Conservation (phyloP, 2,329 filamentous ascomycete genomes). For the Dothistroma septosporum region DNA sequence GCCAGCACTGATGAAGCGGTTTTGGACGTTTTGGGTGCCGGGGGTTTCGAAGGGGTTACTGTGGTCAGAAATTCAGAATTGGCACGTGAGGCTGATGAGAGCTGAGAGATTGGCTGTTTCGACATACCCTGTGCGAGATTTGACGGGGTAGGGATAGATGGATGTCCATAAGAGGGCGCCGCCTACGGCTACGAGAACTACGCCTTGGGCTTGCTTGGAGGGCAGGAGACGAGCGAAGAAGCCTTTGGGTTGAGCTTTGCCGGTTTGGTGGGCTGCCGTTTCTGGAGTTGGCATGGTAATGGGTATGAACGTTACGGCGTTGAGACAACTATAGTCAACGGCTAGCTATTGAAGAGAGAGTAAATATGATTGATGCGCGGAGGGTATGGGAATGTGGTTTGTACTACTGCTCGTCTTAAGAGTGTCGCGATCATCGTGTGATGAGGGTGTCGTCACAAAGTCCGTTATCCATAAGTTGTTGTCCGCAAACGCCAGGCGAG, state of each 20-base stretch:
- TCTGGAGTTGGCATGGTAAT: not conserved
- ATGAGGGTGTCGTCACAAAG: not conserved
- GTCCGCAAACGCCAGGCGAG: not conserved
- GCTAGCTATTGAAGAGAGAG: too few relatives aligned
- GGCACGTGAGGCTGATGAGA: not conserved
- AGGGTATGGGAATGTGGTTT: too few relatives aligned
- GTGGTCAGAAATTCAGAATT: not conserved
- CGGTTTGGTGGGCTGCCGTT: not conserved
- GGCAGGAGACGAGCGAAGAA: not conserved
- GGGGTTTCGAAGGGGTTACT: constrained; percentile 4
- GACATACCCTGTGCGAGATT: not conserved
- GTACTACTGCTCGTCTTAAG: too few relatives aligned
- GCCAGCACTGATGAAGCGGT: constrained; percentile 4
- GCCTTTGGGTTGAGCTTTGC: not conserved
- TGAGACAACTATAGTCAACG: not conserved
- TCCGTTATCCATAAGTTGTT: not conserved
- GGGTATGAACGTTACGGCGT: not conserved
- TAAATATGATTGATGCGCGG: too few relatives aligned
- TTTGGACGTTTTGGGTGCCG: not conserved
- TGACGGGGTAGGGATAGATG: not conserved
- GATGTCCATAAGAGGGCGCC: not conserved
- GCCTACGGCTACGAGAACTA: not conserved
- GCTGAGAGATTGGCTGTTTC: not conserved
- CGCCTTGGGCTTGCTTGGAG: not conserved
- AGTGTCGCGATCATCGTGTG: not conserved